Base-by-base conservation (phyloP, 1,284 basidiomycete species). In the Cutaneotrichosporon cavernicola region DNA sequence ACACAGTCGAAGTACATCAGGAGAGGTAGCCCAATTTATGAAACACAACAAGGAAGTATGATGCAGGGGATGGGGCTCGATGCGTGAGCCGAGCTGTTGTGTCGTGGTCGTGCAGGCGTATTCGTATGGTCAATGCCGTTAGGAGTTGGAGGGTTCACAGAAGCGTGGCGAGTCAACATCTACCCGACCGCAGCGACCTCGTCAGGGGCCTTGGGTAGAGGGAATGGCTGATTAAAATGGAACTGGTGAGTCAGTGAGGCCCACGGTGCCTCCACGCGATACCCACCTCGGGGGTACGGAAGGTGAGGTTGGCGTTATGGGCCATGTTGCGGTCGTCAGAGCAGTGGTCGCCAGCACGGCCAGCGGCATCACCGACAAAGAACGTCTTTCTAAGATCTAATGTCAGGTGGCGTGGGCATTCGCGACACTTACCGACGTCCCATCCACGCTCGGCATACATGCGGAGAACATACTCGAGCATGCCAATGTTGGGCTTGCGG, bases 331-430 rank as follows among this genome's bases (percentile, higher is more conserved):
- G 85, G 75, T 89, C 89, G 76, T 95, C 92, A 18, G 77, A 77
- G 51, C 51, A 58, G 38, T 58, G 56, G 56, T 58, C 56, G 30
- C 55, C 55, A 18, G 55, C 4, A 7, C 69, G 62, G 4, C 62
- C 69, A 2, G 93, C 94, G 2, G 92, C 93, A 72, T 97, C 94
- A 7, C 94, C 94, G 3, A 97, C 89, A 72, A 89, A 95, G 71
- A 90, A 90, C 0, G 90, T 89, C 0, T 81, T 61, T 0, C 75
- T 66, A 69, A 86, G 84, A 76, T 94, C 91, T 92, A 69, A 2
- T 10, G 38, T 67, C 47, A 66, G 58, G 31, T n/a, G 21, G 32
- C 26, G 18, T 49, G 47, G 18, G 26, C 26, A 26, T 26, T 26
- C 13, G 31, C 9, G 2, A 2, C 10, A 76, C 82, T 36, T 58